Evolutionary conservation across 345 rosid genomes (phyloP).

Genomic region (Raphanus raphanistrum): DNA sequence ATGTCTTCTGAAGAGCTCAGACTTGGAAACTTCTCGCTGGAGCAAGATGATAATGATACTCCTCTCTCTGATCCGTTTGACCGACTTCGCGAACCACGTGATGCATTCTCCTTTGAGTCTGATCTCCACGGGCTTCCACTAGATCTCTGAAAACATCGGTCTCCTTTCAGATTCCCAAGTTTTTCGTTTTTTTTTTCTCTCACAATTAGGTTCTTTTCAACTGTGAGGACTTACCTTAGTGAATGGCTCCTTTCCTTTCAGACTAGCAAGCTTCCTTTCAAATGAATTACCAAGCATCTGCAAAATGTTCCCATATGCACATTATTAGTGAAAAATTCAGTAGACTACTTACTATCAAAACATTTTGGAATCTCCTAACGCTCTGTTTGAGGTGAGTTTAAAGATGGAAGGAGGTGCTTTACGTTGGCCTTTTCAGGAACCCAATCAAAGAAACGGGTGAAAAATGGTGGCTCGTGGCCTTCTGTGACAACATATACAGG

Average conservation of each 20-base stretch:
- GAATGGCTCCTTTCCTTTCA: slow-evolving; percentile 54
- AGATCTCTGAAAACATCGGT: slow-evolving; percentile 43
- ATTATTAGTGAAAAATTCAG: background rate
- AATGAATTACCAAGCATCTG: slow-evolving; percentile 89
- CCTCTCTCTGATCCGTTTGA: slow-evolving; percentile 56
- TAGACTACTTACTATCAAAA: slow-evolving; percentile 5
- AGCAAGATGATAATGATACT: slow-evolving; percentile 46
- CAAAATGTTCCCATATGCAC: slow-evolving; percentile 11
- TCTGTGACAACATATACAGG: slow-evolving; percentile 70
- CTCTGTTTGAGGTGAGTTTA: background rate
- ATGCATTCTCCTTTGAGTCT: slow-evolving; percentile 47
- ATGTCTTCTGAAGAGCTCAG: slow-evolving; percentile 40
- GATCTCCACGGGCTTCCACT: slow-evolving; percentile 49
- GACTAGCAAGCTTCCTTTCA: slow-evolving; percentile 76
- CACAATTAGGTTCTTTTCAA: background rate
- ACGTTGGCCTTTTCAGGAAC: slow-evolving; percentile 70
- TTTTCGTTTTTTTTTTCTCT: background rate
- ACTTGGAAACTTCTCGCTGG: slow-evolving; percentile 32
- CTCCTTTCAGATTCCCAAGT: background rate
- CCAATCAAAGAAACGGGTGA: slow-evolving; percentile 81
- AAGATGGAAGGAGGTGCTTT: slow-evolving; percentile 20
- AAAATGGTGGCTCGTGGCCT: slow-evolving; percentile 76
- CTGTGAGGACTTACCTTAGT: slow-evolving; percentile 47
- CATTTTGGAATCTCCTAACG: no score
- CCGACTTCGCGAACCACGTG: slow-evolving; percentile 54